Evolutionary conservation across 2,329 filamentous ascomycete genomes (phyloP).

Genomic region (Colletotrichum abscissum): DNA sequence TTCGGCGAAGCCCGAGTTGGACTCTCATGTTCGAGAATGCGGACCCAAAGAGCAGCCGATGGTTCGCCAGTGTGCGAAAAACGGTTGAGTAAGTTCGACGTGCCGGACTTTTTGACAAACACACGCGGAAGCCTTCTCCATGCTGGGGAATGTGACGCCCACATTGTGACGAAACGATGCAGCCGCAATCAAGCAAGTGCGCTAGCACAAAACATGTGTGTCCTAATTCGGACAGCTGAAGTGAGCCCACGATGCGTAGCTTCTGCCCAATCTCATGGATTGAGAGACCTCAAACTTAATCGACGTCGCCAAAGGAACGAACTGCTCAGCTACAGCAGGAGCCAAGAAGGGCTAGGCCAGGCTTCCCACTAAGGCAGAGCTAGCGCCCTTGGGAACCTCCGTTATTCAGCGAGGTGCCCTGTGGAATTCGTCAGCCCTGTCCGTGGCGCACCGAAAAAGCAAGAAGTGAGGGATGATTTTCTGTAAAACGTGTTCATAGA

Average conservation of each 20-base stretch:
- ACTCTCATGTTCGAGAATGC: neutral
- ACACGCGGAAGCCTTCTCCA: neutral
- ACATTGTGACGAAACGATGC: neutral
- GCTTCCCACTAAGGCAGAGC: neutral
- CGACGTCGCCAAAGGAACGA: neutral
- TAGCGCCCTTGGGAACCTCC: neutral
- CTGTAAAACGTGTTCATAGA: neutral
- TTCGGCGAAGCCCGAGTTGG: neutral
- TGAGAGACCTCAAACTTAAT: neutral
- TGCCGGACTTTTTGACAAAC: neutral
- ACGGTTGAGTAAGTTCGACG: neutral
- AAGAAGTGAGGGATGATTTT: neutral
- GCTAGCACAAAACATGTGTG: neutral
- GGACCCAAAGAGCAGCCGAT: neutral
- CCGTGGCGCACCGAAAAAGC: neutral
- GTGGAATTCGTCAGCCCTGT: conserved; percentile 18
- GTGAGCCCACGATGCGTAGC: neutral
- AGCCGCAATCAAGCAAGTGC: neutral
- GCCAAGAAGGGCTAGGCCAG: neutral
- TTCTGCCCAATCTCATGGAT: neutral
- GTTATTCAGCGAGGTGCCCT: neutral
- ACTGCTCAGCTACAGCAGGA: neutral
- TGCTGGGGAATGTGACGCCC: neutral
- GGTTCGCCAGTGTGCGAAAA: neutral
- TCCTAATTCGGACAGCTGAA: neutral